phyloP scores from a whole-genome alignment of 2,329 filamentous ascomycete species.

The Cladosporium sp. region DNA sequence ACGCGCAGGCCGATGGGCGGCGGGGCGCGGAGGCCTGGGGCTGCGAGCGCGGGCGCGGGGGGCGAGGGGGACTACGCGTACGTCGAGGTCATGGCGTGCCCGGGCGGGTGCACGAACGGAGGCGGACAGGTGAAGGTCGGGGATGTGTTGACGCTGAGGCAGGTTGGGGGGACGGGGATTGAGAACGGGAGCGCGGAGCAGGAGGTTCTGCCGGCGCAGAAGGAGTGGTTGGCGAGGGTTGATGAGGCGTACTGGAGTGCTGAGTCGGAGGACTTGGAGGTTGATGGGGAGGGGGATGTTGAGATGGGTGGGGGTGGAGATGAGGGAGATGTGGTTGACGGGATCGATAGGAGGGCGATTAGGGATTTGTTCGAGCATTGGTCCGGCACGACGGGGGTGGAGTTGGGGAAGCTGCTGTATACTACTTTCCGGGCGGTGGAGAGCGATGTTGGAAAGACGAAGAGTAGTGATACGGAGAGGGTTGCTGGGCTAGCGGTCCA shows the following conservation, averaged over 20 bases:
- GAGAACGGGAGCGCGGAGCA: constrained; percentile 29
- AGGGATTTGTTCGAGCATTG: constrained; percentile 68
- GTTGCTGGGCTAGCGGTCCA: constrained; percentile 86
- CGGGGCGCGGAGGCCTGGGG: constrained; percentile 34
- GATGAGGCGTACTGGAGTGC: constrained; percentile 46
- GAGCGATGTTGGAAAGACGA: constrained; percentile 83
- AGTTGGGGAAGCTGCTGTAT: constrained; percentile 65
- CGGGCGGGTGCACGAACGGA: constrained; percentile 96
- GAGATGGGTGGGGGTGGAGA: constrained; percentile 6
- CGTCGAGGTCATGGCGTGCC: constrained; percentile 98
- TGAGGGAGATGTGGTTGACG: constrained; percentile 22
- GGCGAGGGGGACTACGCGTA: constrained; percentile 66
- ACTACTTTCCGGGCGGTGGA: constrained; percentile 90
- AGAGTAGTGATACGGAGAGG: constrained; percentile 63
- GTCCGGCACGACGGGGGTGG: constrained; percentile 64
- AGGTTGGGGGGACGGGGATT: constrained; percentile 27
- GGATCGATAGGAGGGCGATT: constrained; percentile 61
- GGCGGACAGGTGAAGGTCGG: constrained; percentile 91
- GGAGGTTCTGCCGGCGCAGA: constrained; percentile 63
- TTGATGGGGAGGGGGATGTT: constrained; percentile 13
- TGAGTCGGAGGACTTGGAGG: constrained; percentile 18
- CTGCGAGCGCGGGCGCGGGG: constrained; percentile 28
- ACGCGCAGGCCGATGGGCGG: constrained; percentile 48
- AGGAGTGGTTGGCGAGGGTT: constrained; percentile 72
- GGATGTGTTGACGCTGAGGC: constrained; percentile 53